A percentile compares a stretch with the other conserved stretches of the same genome.
Conservation (phyloP, 2,329 filamentous ascomycete genomes). For the Periconia digitata region DNA sequence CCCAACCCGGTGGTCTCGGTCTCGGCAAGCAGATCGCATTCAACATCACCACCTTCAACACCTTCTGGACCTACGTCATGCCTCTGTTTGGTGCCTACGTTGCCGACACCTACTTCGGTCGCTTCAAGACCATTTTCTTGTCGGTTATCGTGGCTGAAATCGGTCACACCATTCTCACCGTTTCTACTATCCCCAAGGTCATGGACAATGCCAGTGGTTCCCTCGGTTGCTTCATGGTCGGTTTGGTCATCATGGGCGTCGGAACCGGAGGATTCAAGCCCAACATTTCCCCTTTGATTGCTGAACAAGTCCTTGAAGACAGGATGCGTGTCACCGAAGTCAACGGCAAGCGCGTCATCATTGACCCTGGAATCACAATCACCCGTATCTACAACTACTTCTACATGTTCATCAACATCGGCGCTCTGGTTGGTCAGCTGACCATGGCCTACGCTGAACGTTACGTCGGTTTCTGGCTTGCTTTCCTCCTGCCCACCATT, state of each 20-base stretch:
- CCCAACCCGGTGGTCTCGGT: slow-evolving; percentile 55
- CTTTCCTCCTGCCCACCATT: slow-evolving; percentile 67
- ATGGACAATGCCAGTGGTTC: slow-evolving; percentile 52
- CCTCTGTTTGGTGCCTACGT: slow-evolving; percentile 61
- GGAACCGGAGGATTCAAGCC: slow-evolving; percentile 72
- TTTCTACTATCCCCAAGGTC: slow-evolving; percentile 56
- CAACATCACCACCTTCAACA: slow-evolving; percentile 55
- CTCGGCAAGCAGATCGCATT: slow-evolving; percentile 58
- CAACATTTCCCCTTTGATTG: slow-evolving; percentile 59
- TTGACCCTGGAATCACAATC: slow-evolving; percentile 67
- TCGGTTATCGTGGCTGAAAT: slow-evolving; percentile 62
- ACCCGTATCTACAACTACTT: slow-evolving; percentile 65
- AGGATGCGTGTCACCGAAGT: slow-evolving; percentile 50
- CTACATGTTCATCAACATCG: slow-evolving; percentile 38
- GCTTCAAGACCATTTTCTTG: slow-evolving; percentile 61
- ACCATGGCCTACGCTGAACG: slow-evolving; percentile 44
- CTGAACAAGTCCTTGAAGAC: slow-evolving; percentile 65
- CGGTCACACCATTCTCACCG: slow-evolving; percentile 57
- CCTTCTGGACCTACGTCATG: slow-evolving; percentile 60
- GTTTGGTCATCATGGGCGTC: slow-evolving; percentile 64
- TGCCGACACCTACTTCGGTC: slow-evolving; percentile 63
- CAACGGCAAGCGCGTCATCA: slow-evolving; percentile 61
- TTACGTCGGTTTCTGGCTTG: slow-evolving; percentile 70
- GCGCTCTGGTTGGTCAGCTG: slow-evolving; percentile 39
- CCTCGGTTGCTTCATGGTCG: slow-evolving; percentile 57